Conservation (phyloP, 495 filamentous ascomycete genomes). For the Aspergillus hancockii region DNA sequence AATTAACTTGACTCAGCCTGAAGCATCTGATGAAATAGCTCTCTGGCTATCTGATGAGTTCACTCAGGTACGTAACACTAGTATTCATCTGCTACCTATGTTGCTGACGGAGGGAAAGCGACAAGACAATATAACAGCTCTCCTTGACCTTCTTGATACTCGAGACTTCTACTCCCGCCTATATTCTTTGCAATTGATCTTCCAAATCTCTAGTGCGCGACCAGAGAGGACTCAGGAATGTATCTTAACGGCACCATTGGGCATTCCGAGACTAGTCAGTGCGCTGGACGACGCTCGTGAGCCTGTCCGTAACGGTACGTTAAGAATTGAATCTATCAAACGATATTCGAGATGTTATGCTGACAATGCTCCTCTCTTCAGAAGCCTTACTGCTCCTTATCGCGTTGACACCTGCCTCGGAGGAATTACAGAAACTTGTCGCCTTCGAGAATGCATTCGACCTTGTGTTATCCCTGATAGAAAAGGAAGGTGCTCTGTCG, state of each 20-base stretch:
- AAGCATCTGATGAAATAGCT: slow-evolving; percentile 95
- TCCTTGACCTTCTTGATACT: slow-evolving; percentile 85
- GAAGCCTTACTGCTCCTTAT: slow-evolving; percentile 70
- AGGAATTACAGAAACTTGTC: slow-evolving; percentile 89
- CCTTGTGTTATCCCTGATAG: slow-evolving; percentile 77
- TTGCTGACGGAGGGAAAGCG: slow-evolving; percentile 57
- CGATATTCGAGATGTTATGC: neutral
- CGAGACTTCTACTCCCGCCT: slow-evolving; percentile 91
- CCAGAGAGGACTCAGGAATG: slow-evolving; percentile 96
- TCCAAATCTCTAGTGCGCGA: slow-evolving; percentile 79
- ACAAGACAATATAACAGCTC: slow-evolving; percentile 93
- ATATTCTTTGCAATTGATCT: slow-evolving; percentile 88
- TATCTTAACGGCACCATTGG: slow-evolving; percentile 81
- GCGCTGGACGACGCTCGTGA: slow-evolving; percentile 84
- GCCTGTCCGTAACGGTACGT: slow-evolving; percentile 81
- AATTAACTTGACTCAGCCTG: slow-evolving; percentile 57
- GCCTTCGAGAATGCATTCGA: slow-evolving; percentile 95
- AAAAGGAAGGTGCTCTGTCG: slow-evolving; percentile 75
- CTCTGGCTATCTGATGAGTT: slow-evolving; percentile 98
- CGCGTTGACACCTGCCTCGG: slow-evolving; percentile 67
- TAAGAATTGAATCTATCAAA: neutral
- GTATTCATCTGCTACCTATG: slow-evolving; percentile 21
- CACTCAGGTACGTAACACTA: slow-evolving; percentile 66
- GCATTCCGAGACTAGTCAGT: slow-evolving; percentile 82
- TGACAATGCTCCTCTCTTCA: slow-evolving; percentile 28